Percentiles rank a stretch among this genome's conserved stretches.
These are phyloP conservation scores for Crithidia acanthocephali DNA, from an alignment of 208 protist species.

Conservation along the genomic window DNA sequence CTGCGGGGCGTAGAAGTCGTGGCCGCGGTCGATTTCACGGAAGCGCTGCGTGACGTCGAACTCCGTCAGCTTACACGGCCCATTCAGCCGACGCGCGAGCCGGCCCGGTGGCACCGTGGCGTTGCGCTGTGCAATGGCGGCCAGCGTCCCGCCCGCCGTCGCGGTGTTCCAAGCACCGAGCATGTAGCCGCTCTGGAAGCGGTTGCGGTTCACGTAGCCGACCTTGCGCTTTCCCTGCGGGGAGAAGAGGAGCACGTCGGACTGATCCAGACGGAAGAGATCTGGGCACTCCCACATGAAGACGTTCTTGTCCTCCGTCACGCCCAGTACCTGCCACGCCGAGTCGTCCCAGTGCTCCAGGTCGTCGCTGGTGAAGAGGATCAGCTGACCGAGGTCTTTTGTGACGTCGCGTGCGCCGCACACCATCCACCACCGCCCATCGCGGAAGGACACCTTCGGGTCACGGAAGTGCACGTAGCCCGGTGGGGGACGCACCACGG, in stretches of 20 bases:
- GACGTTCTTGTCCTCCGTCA: conserved; percentile 47
- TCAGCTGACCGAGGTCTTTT: conserved; percentile 42
- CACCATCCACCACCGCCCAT: conserved; percentile 49
- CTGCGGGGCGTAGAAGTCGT: conserved; percentile 52
- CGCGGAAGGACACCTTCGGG: conserved; percentile 48
- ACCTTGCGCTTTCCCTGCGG: conserved; percentile 38
- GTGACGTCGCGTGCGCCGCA: conserved; percentile 36
- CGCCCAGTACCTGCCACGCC: conserved; percentile 31
- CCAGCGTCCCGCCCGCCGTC: background rate
- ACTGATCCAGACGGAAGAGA: conserved; percentile 34
- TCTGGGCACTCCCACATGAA: conserved; percentile 69
- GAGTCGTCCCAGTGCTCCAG: conserved; percentile 40
- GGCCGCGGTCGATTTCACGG: conserved; percentile 43
- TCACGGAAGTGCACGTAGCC: conserved; percentile 51
- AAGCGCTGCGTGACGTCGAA: conserved; percentile 39
- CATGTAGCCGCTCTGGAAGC: conserved; percentile 51
- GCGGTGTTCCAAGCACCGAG: conserved; percentile 19
- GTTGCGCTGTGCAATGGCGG: background rate
- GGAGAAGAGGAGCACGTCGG: conserved; percentile 37
- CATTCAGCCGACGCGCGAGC: background rate
- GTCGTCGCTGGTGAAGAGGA: conserved; percentile 39
- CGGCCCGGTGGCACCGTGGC: background rate
- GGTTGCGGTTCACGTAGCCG: conserved; percentile 40
- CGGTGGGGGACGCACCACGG: conserved; percentile 30
- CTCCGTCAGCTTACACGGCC: conserved; percentile 3